These are phyloP conservation scores for Azolla pinnata DNA, from an alignment of 75 land plant genomes.

Conservation along the genomic window DNA sequence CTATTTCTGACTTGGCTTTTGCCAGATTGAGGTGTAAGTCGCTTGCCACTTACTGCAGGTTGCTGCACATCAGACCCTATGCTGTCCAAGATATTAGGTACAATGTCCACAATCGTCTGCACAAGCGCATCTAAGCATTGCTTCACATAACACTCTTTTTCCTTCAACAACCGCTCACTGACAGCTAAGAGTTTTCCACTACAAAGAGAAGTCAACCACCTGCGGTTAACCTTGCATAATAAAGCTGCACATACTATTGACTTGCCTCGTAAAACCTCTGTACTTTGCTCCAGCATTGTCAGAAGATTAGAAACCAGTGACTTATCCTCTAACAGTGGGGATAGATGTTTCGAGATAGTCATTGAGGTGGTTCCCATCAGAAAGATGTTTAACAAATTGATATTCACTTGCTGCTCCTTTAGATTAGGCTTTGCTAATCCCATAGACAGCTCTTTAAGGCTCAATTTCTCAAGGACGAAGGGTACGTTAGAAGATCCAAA, in stretches of 20 bases:
- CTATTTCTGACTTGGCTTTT: slow-evolving; percentile 43
- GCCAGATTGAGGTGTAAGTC: slow-evolving; percentile 32
- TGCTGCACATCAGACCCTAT: slow-evolving; percentile 73
- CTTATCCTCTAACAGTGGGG: slow-evolving; percentile 69
- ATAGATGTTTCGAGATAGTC: slow-evolving; percentile 42
- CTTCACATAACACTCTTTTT: slow-evolving; percentile 71
- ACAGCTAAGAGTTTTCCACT: slow-evolving; percentile 67
- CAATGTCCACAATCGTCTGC: slow-evolving; percentile 42
- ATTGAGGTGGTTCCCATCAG: slow-evolving; percentile 54
- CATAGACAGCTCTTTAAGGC: slow-evolving; percentile 62
- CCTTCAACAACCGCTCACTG: slow-evolving; percentile 75
- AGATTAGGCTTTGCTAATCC: slow-evolving; percentile 57
- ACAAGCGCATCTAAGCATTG: slow-evolving; percentile 67
- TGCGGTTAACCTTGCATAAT: slow-evolving; percentile 70
- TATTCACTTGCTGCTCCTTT: slow-evolving; percentile 76
- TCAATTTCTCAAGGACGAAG: slow-evolving; percentile 67
- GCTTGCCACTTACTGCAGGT: slow-evolving; percentile 51
- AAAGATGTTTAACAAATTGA: slow-evolving; percentile 77
- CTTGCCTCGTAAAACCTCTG: slow-evolving; percentile 81
- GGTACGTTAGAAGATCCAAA: slow-evolving; percentile 68
- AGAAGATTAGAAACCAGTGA: slow-evolving; percentile 62
- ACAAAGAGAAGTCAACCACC: slow-evolving; percentile 83
- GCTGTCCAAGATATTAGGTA: slow-evolving; percentile 74
- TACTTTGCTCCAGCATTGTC: slow-evolving; percentile 79
- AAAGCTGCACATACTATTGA: slow-evolving; percentile 76